Conservation (phyloP, 2,329 filamentous ascomycete species). For the Fusarium armeniacum region DNA sequence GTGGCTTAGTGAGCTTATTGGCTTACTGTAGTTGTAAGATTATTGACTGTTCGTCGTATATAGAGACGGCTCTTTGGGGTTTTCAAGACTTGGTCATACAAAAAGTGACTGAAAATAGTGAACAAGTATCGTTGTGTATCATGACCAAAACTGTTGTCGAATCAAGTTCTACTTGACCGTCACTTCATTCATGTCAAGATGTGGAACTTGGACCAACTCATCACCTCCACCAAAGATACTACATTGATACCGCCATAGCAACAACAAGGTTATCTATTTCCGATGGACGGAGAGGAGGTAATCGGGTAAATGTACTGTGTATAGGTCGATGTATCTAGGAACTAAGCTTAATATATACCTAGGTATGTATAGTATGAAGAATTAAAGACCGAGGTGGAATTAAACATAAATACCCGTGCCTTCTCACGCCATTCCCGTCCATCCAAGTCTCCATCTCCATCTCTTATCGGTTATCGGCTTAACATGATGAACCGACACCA, state of each 20-base stretch:
- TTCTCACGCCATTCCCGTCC: neutral
- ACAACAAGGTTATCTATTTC: slow-evolving; percentile 4
- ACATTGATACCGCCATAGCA: slow-evolving; percentile 8
- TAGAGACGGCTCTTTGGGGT: neutral
- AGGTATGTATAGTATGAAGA: neutral
- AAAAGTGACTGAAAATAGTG: neutral
- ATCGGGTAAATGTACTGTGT: neutral
- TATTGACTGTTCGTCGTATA: neutral
- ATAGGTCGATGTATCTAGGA: neutral
- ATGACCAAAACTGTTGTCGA: neutral
- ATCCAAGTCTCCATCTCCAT: neutral
- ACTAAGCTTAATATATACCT: neutral
- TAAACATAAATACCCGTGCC: slow-evolving; percentile 25
- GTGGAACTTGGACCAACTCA: slow-evolving; percentile 39
- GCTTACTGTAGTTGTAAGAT: slow-evolving; percentile 3
- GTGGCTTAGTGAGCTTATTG: slow-evolving; percentile 12
- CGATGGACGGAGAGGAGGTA: neutral
- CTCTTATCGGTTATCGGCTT: slow-evolving; percentile 46
- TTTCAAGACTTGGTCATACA: neutral
- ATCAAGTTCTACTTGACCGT: slow-evolving; percentile 4
- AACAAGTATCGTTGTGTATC: neutral
- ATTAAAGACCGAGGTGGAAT: neutral
- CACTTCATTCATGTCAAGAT: slow-evolving; percentile 11
- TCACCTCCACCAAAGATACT: slow-evolving; percentile 26
- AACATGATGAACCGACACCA: slow-evolving; percentile 40